Conservation (phyloP, 176 grass and related monocot species). For the Coix lacrymajobi region DNA sequence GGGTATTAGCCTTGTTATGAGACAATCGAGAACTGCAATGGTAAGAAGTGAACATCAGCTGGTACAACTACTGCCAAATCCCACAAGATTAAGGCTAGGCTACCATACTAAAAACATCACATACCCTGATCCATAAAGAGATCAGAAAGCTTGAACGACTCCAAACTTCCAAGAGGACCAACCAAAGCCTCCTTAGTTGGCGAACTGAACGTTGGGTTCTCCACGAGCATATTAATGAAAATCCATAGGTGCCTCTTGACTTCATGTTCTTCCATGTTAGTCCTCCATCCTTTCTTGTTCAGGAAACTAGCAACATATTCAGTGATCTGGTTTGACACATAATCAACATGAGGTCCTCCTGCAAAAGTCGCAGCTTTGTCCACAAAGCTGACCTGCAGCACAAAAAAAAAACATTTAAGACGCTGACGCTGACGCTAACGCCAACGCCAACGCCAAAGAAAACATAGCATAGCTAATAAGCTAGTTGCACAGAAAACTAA, state of each 20-base stretch:
- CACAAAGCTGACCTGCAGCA: slow-evolving; percentile 73
- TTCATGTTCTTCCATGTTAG: slow-evolving; percentile 33
- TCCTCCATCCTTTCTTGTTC: slow-evolving; percentile 58
- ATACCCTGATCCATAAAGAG: slow-evolving; percentile 63
- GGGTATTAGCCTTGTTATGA: no score
- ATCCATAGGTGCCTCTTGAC: slow-evolving; percentile 74
- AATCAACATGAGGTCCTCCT: slow-evolving; percentile 76
- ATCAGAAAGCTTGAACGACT: slow-evolving; percentile 55
- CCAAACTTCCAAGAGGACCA: slow-evolving; percentile 67
- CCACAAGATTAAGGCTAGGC: neutral
- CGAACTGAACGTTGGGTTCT: slow-evolving; percentile 84
- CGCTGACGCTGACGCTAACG: no score
- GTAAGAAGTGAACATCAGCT: no score
- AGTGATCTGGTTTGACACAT: slow-evolving; percentile 60
- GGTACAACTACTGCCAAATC: no score
- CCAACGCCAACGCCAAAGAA: neutral
- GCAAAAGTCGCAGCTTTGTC: slow-evolving; percentile 62
- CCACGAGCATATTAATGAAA: slow-evolving; percentile 65
- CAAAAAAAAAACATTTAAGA: neutral
- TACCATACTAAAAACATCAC: neutral
- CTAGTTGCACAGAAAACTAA: neutral
- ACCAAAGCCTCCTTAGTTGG: slow-evolving; percentile 80
- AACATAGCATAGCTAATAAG: neutral
- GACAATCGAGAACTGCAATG: no score
- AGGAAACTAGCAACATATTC: slow-evolving; percentile 36